phyloP scores from a whole-genome alignment of 106 monocot species.

The Dioscorea dumetorum region DNA sequence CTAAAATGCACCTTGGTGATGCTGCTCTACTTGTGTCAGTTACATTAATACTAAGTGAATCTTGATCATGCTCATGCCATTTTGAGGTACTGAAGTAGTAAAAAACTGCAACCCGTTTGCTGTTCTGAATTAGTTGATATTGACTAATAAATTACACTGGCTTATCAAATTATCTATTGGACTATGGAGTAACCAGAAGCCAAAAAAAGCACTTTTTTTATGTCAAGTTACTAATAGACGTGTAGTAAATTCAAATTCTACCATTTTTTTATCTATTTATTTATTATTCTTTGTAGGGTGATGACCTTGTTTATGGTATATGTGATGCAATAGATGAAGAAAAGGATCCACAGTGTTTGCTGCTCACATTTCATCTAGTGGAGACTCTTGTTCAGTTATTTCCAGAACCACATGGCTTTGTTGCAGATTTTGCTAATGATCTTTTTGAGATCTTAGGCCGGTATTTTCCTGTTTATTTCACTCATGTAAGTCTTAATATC shows the following conservation, averaged over 20 bases:
- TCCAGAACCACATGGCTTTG: slow-evolving; percentile 42
- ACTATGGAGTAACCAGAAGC: no score
- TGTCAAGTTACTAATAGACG: no score
- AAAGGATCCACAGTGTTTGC: slow-evolving; percentile 84
- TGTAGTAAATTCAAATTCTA: no score
- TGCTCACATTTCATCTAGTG: slow-evolving; percentile 62
- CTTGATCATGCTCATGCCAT: no score
- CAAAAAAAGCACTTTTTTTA: neutral
- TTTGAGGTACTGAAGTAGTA: no score
- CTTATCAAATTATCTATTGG: no score
- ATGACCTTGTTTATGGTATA: slow-evolving; percentile 62
- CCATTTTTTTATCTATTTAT: neutral
- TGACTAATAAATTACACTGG: no score
- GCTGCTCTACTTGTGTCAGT: no score
- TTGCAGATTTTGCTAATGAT: slow-evolving; percentile 39
- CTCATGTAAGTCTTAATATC: slow-evolving; percentile 61
- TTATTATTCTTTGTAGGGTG: slow-evolving; percentile 45
- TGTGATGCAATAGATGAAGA: slow-evolving; percentile 87
- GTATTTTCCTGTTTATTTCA: slow-evolving; percentile 95
- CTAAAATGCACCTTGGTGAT: no score
- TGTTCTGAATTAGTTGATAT: no score
- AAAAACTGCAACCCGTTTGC: no score
- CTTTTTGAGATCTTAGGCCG: slow-evolving; percentile 79
- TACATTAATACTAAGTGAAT: no score
- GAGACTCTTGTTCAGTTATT: slow-evolving; percentile 41